A percentile compares a stretch with the other conserved stretches of the same genome.
Evolutionary conservation across 1,284 basidiomycete genomes (phyloP).

Genomic region (Chalciporus sp.): DNA sequence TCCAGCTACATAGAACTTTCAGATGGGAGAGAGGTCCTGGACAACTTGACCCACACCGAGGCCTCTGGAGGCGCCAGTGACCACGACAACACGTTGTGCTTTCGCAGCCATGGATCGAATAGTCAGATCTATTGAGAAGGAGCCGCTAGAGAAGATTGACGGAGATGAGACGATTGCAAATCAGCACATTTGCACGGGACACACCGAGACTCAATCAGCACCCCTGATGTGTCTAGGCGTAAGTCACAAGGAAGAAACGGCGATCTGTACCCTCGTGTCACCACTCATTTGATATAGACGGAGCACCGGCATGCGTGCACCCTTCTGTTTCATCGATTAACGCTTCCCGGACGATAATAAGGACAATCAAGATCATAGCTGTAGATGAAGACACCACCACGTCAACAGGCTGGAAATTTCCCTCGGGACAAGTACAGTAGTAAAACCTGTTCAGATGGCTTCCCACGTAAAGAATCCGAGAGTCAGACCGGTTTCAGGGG

Average conservation of each 20-base stretch:
- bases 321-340: not conserved
- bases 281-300: not conserved
- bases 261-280: not conserved
- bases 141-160: not conserved
- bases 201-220: not conserved
- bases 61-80: constrained; percentile 6
- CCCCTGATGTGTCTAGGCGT: too few relatives aligned
- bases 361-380: not conserved
- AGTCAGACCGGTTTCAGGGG: not conserved
- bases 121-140: not conserved
- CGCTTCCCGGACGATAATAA: not conserved
- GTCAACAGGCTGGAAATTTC: not conserved
- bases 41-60: constrained; percentile 1
- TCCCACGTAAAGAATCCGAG: not conserved
- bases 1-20: not conserved
- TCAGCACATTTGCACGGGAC: not conserved
- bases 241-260: too few relatives aligned
- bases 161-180: not conserved
- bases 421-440: not conserved
- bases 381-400: not conserved
- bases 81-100: constrained; percentile 2
- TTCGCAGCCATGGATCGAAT: not conserved
- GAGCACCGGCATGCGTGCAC: not conserved
- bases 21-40: not conserved
- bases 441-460: not conserved